Base-by-base conservation (phyloP, 768 basidiomycete genomes). In the Kwoniella botswanensis region DNA sequence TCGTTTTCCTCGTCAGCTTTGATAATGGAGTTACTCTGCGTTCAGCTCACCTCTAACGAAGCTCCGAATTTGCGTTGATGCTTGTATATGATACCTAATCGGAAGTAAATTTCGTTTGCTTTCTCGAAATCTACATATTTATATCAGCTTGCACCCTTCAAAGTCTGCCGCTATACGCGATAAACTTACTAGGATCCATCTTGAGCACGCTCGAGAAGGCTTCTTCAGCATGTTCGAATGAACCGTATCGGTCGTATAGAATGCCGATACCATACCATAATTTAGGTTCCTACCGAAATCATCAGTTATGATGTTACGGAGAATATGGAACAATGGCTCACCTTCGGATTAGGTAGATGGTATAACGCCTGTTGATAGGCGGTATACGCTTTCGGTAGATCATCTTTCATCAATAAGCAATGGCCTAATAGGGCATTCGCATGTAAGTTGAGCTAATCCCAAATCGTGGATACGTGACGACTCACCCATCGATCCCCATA, bases 211-310 rank as follows among this genome's bases (percentile, higher is more conserved):
- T 94, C 0, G 93, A 90, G 78, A 99, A 99, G 0, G 97, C 97
- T 82, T 98, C 97, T 84, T 99, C 97, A 74, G 97, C 97, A 77
- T 98, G 97, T 85, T 99, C 96, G 82, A 99, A 87, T 63, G 93
- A 95, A 17, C 97, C 97, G 78, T 98, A 99, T 41, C 97, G 91
- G 86, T 99, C 97, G 79, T 99, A 98, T 43, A 98, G 89, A 68
- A 98, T 98, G 43, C 97, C 97, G 81, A 99, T 98, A 44, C 97
- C 97, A 82, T 98, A 99, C 97, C 97, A 99, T 10, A 99, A 87
- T 82, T 98, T 98, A 4, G 96, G 95, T 84, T 99, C 97, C 88
- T 98, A 90, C 88, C 90, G 77, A 41, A 70, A 41, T 42, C 24
- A 57, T 56, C 18, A 15, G 18, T 29, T 21, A 58, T 9, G 35